A percentile compares a stretch with the other conserved stretches of the same genome.
Evolutionary conservation across 2,329 filamentous ascomycete genomes (phyloP).

Genomic region (Exserohilum turcica): DNA sequence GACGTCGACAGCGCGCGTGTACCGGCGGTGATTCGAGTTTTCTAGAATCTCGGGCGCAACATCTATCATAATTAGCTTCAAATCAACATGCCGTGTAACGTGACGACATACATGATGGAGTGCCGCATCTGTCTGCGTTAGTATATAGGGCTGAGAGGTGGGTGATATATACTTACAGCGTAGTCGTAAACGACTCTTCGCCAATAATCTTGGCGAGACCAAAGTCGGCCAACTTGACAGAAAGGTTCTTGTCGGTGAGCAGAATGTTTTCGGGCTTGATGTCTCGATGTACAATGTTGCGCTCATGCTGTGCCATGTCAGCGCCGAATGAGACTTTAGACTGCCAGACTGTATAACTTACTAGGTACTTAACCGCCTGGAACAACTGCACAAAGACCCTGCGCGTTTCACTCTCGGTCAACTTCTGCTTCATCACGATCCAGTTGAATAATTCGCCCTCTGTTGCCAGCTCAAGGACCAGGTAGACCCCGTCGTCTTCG

Average conservation of each 20-base stretch:
- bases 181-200: slow-evolving; percentile 97
- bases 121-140: slow-evolving; percentile 67
- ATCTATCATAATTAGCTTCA: slow-evolving; percentile 55
- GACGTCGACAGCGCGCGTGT: slow-evolving; percentile 92
- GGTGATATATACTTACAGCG: slow-evolving; percentile 61
- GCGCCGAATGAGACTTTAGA: slow-evolving; percentile 3
- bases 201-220: slow-evolving; percentile 98
- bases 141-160: slow-evolving; percentile 8
- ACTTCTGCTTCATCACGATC: slow-evolving; percentile 88
- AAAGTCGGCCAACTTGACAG: slow-evolving; percentile 93
- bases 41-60: slow-evolving; percentile 95
- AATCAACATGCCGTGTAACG: not conserved
- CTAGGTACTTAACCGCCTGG: slow-evolving; percentile 91
- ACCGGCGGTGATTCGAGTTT: slow-evolving; percentile 78
- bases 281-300: slow-evolving; percentile 95
- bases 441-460: slow-evolving; percentile 96
- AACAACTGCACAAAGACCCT: slow-evolving; percentile 91
- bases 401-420: slow-evolving; percentile 81
- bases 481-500: slow-evolving; percentile 85
- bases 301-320: slow-evolving; percentile 73
- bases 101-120: slow-evolving; percentile 71
- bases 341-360: slow-evolving; percentile 55
- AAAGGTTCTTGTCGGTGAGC: slow-evolving; percentile 80
- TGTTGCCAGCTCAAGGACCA: slow-evolving; percentile 86
- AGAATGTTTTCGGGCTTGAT: slow-evolving; percentile 98